Evolutionary conservation across 768 basidiomycete species (phyloP).

Genomic region (Lepiota subincarnata): DNA sequence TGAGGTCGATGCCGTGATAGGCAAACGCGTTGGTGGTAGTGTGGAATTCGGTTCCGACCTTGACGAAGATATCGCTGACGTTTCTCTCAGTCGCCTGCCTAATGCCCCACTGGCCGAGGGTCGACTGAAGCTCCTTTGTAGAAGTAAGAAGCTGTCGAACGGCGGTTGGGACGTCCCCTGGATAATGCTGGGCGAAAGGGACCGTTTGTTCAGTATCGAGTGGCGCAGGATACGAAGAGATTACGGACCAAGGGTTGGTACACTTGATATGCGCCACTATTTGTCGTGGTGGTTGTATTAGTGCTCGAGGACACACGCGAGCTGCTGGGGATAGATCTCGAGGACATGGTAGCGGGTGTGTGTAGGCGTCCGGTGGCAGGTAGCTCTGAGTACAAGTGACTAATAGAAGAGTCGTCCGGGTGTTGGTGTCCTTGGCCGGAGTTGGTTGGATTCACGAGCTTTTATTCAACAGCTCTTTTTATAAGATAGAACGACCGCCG

Average conservation of each 20-base stretch:
- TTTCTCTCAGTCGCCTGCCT: constrained; percentile 56
- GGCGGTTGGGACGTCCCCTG: constrained; percentile 52
- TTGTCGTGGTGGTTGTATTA: neutral
- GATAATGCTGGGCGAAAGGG: constrained; percentile 19
- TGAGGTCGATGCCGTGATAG: constrained; percentile 68
- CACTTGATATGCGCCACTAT: neutral
- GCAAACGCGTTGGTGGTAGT: constrained; percentile 71
- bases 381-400: neutral
- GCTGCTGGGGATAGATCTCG: neutral
- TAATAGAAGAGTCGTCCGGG: neutral
- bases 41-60: constrained; percentile 88
- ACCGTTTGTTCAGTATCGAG: constrained; percentile 1
- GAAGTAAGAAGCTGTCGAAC: constrained; percentile 69
- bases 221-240: too few relatives aligned
- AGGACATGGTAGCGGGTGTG: neutral
- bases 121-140: constrained; percentile 78
- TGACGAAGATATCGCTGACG: constrained; percentile 89
- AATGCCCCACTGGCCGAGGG: constrained; percentile 64
- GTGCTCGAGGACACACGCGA: neutral
- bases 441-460: neutral
- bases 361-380: neutral
- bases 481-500: neutral
- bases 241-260: neutral
- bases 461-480: constrained; percentile 3
- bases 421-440: neutral